Percentiles rank a stretch among this genome's conserved stretches.
These are phyloP conservation scores for Aspergillus viridinutans DNA, from an alignment of 2,329 filamentous ascomycete species.

Conservation along the genomic window DNA sequence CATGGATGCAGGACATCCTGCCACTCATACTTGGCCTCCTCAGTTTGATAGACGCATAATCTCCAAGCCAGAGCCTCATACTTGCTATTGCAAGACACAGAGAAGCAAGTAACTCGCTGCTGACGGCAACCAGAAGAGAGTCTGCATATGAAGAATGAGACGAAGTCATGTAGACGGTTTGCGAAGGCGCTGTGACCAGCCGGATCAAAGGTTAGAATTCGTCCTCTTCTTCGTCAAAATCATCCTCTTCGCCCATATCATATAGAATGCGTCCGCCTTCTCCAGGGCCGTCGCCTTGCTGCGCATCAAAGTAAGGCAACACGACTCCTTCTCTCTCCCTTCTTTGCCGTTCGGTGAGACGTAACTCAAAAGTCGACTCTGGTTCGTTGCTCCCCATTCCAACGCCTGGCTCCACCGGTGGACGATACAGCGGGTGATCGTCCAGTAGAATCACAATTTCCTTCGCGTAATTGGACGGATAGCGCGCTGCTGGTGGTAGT, in stretches of 20 bases:
- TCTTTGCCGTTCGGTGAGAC: slow-evolving; percentile 85
- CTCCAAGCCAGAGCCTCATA: not conserved
- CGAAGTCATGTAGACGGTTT: not conserved
- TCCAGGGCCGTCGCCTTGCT: slow-evolving; percentile 65
- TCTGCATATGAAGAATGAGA: not conserved
- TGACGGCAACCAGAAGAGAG: not conserved
- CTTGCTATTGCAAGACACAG: not conserved
- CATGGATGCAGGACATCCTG: slow-evolving; percentile 31
- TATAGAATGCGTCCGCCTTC: slow-evolving; percentile 93
- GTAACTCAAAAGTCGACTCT: slow-evolving; percentile 77
- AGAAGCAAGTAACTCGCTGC: not conserved
- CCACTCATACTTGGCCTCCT: not conserved
- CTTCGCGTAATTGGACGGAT: slow-evolving; percentile 44
- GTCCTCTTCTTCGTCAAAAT: slow-evolving; percentile 95
- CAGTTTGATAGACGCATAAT: not conserved
- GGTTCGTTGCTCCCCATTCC: slow-evolving; percentile 51
- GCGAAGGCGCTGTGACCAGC: not conserved
- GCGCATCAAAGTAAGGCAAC: slow-evolving; percentile 93
- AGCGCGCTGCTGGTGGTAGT: slow-evolving; percentile 46
- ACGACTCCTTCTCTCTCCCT: slow-evolving; percentile 83
- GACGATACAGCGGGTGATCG: slow-evolving; percentile 68
- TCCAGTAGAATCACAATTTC: slow-evolving; percentile 62
- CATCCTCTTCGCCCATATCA: slow-evolving; percentile 93
- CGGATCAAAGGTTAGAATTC: slow-evolving; percentile 59
- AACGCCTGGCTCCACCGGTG: slow-evolving; percentile 39